Conservation (phyloP, 768 basidiomycete genomes). For the Boletus huronensis region DNA sequence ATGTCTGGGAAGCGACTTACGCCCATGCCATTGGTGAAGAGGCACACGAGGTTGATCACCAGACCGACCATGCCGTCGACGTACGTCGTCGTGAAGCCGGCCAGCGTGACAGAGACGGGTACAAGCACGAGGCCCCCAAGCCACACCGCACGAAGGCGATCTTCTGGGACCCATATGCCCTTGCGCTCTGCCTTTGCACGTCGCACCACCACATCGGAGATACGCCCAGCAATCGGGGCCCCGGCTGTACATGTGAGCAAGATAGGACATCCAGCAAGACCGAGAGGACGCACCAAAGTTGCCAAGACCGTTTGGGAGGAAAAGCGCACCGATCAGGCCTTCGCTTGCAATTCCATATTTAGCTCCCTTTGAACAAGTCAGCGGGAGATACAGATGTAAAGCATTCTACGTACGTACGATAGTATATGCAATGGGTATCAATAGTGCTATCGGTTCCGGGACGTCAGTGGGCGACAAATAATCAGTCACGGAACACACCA, state of each 20-base stretch:
- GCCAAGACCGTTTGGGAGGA: constrained; percentile 28
- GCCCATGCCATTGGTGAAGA: constrained; percentile 64
- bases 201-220: constrained; percentile 55
- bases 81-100: constrained; percentile 50
- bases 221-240: constrained; percentile 52
- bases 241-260: constrained; percentile 41
- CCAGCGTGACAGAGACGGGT: constrained; percentile 48
- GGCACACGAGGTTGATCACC: constrained; percentile 45
- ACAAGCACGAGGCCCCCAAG: constrained; percentile 45
- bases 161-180: constrained; percentile 66
- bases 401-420: constrained; percentile 41
- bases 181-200: constrained; percentile 46
- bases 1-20: constrained; percentile 34
- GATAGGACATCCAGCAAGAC: background rate
- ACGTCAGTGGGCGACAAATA: background rate
- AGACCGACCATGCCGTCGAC: constrained; percentile 50
- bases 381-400: background rate
- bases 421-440: constrained; percentile 64
- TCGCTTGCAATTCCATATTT: constrained; percentile 26
- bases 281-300: constrained; percentile 16
- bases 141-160: constrained; percentile 54
- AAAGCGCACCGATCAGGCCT: constrained; percentile 21
- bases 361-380: constrained; percentile 42
- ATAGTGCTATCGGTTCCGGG: constrained; percentile 30
- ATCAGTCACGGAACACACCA: constrained; percentile 29